A percentile compares a stretch with the other conserved stretches of the same genome.
These are phyloP conservation scores for Avena atlantica DNA, from an alignment of 176 grass and related monocot species.

Conservation along the genomic window DNA sequence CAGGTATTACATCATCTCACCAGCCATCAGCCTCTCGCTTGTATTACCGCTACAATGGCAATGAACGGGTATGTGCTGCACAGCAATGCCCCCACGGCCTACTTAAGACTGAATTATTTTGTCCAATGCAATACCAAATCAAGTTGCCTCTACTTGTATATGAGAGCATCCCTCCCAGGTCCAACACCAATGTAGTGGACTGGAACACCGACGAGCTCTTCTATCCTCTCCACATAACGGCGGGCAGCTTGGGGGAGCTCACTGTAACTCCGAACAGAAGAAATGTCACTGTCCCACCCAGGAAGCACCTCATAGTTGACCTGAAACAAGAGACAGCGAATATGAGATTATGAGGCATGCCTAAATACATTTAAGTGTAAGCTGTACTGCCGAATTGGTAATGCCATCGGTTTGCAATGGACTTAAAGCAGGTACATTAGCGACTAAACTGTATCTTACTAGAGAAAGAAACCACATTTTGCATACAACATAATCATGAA, in stretches of 20 bases:
- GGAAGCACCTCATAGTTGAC: slow-evolving; percentile 75
- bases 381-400: neutral
- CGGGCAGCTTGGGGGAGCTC: slow-evolving; percentile 69
- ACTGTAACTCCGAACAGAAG: slow-evolving; percentile 62
- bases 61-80: neutral
- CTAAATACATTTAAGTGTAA: neutral
- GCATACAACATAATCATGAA: neutral
- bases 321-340: slow-evolving; percentile 48
- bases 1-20: slow-evolving; percentile 34
- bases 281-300: slow-evolving; percentile 81
- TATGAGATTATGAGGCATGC: neutral
- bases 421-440: neutral
- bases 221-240: slow-evolving; percentile 75
- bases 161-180: slow-evolving; percentile 78
- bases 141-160: slow-evolving; percentile 63
- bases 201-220: slow-evolving; percentile 77
- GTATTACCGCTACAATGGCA: slow-evolving; percentile 29
- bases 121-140: slow-evolving; percentile 9
- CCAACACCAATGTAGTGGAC: slow-evolving; percentile 83
- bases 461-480: neutral
- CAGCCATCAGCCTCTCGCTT: slow-evolving; percentile 32
- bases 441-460: neutral
- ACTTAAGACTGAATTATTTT: slow-evolving; percentile 2
- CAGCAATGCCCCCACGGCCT: slow-evolving; percentile 31
- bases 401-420: neutral